phyloP scores from a whole-genome alignment of 2,329 filamentous ascomycete species.

The Orbilia quercus region DNA sequence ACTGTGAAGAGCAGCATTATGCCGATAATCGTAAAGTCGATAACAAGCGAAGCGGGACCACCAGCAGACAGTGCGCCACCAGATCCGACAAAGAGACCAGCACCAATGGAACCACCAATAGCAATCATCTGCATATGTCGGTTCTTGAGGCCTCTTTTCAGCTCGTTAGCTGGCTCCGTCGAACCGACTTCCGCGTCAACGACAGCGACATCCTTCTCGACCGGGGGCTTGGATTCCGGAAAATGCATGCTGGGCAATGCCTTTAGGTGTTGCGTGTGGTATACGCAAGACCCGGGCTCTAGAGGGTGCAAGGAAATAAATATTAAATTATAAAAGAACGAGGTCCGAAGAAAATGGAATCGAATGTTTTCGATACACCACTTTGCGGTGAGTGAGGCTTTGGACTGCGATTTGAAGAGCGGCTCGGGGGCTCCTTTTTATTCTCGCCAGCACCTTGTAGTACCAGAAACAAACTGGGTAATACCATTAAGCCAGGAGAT shows the following conservation, averaged over 20 bases:
- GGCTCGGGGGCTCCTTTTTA: conserved; percentile 40
- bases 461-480: too few species aligned
- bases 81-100: conserved; percentile 73
- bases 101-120: conserved; percentile 72
- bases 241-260: conserved; percentile 38
- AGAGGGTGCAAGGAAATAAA: conserved; percentile 4
- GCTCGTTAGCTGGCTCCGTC: conserved; percentile 59
- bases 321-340: conserved; percentile 14
- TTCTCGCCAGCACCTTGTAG: conserved; percentile 13
- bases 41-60: conserved; percentile 59
- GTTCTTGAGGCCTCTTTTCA: conserved; percentile 68
- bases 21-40: conserved; percentile 69
- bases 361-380: conserved; percentile 21
- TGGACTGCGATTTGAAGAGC: conserved; percentile 18
- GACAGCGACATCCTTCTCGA: conserved; percentile 36
- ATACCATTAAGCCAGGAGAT: conserved; percentile 9
- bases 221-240: conserved; percentile 37
- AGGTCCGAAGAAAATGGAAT: not conserved
- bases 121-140: conserved; percentile 74
- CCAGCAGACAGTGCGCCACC: conserved; percentile 69
- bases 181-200: conserved; percentile 40
- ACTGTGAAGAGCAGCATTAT: conserved; percentile 71
- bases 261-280: conserved; percentile 43
- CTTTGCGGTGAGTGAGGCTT: conserved; percentile 28
- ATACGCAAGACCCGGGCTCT: conserved; percentile 26